Percentiles rank a stretch among this genome's conserved stretches.
These are phyloP conservation scores for Davidsoniella eucalypti DNA, from an alignment of 2,329 filamentous ascomycete species.

Conservation along the genomic window DNA sequence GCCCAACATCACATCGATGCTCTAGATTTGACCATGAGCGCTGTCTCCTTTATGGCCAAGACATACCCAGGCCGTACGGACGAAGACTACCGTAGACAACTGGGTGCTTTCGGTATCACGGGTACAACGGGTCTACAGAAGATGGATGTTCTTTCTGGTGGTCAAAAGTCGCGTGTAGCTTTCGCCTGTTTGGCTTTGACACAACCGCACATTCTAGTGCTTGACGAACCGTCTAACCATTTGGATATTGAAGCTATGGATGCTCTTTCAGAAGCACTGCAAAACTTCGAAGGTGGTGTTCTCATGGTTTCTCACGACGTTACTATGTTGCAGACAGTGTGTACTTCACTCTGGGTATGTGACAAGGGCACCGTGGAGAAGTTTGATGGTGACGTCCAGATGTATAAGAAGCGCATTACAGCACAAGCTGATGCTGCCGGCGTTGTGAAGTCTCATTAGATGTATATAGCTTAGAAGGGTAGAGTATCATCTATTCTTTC, in stretches of 20 bases:
- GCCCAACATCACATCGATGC: slow-evolving; percentile 97
- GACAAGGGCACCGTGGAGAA: slow-evolving; percentile 88
- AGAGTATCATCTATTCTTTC: background rate
- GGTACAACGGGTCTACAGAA: slow-evolving; percentile 94
- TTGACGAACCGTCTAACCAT: slow-evolving; percentile 97
- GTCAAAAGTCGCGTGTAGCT: slow-evolving; percentile 94
- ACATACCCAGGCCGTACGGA: slow-evolving; percentile 80
- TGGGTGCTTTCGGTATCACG: slow-evolving; percentile 79
- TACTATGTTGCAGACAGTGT: slow-evolving; percentile 94
- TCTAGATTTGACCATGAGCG: slow-evolving; percentile 72
- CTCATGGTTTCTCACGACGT: slow-evolving; percentile 99
- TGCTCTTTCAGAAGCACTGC: slow-evolving; percentile 68
- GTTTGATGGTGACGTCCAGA: slow-evolving; percentile 86
- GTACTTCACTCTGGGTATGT: slow-evolving; percentile 89
- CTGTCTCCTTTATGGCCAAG: slow-evolving; percentile 92
- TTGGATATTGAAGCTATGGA: slow-evolving; percentile 99
- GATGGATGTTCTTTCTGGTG: slow-evolving; percentile 85
- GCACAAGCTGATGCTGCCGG: slow-evolving; percentile 78
- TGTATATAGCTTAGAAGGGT: background rate
- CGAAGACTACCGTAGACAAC: slow-evolving; percentile 89
- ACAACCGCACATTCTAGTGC: slow-evolving; percentile 91
- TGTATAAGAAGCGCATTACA: slow-evolving; percentile 92
- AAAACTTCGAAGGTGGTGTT: slow-evolving; percentile 81
- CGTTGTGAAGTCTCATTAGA: slow-evolving; percentile 53
- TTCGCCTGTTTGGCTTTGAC: slow-evolving; percentile 90